Conservation (phyloP, 2,329 filamentous ascomycete species). For the Aspergillus phoenicis region DNA sequence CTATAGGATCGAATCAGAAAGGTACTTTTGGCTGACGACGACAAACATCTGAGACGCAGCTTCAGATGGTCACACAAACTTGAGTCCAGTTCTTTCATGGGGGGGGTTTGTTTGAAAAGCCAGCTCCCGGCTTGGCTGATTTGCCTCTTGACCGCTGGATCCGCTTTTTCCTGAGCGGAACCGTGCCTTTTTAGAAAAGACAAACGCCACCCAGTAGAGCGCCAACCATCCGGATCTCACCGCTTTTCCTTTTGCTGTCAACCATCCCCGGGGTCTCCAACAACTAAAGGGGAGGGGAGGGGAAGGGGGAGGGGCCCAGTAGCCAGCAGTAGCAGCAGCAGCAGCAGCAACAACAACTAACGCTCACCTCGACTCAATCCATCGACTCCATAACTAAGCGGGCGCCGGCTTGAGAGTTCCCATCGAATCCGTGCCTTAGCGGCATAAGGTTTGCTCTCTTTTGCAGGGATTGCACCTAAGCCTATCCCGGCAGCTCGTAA, state of each 20-base stretch:
- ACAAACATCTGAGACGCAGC: not conserved
- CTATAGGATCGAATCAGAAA: not conserved
- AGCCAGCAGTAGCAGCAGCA: no score
- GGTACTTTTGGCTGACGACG: conserved; percentile 2
- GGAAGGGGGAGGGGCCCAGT: not conserved
- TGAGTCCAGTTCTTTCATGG: not conserved
- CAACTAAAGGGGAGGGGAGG: not conserved
- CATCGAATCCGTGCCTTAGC: conserved; percentile 11
- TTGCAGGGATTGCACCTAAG: conserved; percentile 20
- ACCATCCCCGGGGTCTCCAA: not conserved
- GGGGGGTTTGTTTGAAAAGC: not conserved
- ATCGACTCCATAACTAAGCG: not conserved
- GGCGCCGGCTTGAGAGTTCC: not conserved
- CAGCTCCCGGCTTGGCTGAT: conserved; percentile 6
- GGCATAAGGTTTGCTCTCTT: conserved; percentile 15
- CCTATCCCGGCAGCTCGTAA: conserved; percentile 23
- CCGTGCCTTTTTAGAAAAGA: not conserved
- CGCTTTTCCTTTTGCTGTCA: conserved; percentile 26
- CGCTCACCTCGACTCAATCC: no score
- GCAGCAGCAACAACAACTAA: no score
- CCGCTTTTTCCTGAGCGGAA: conserved; percentile 6
- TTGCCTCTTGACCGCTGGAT: conserved; percentile 12
- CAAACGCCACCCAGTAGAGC: not conserved
- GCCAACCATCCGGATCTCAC: conserved; percentile 20
- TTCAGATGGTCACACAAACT: not conserved